Percentiles rank a stretch among this genome's conserved stretches.
These are phyloP conservation scores for Trichoderma koningii DNA, from an alignment of 2,329 filamentous ascomycete species.

Conservation along the genomic window DNA sequence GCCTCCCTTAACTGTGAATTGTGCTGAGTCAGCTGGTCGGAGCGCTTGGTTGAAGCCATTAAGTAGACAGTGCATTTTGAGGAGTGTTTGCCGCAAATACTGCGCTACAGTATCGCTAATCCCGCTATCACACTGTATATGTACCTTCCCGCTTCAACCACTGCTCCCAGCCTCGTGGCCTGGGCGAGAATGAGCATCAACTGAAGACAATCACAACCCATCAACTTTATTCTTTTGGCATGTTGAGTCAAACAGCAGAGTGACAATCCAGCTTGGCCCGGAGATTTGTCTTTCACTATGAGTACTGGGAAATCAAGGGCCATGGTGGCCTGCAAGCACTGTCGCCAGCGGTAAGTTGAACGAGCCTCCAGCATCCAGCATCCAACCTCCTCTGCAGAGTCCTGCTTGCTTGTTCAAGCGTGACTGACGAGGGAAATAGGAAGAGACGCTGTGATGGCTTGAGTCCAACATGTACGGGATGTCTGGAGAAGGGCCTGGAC, in stretches of 20 bases:
- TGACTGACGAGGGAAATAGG: not conserved
- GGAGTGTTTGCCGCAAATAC: accelerated
- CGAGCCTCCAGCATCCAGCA: not conserved
- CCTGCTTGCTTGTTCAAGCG: not conserved
- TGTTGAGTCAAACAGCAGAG: not conserved
- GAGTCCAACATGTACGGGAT: constrained; percentile 13
- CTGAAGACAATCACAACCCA: no score
- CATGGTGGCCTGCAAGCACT: constrained; percentile 22
- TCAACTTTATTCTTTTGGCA: not conserved
- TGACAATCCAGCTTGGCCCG: not conserved
- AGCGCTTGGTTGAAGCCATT: no score
- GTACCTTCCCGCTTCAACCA: not conserved
- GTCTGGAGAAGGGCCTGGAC: constrained; percentile 15
- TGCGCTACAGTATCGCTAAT: not conserved
- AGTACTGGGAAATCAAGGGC: constrained; percentile 5
- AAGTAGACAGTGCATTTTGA: not conserved
- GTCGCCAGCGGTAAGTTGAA: constrained; percentile 24
- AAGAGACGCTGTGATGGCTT: constrained; percentile 22
- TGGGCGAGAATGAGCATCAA: no score
- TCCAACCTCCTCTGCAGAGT: not conserved
- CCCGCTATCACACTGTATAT: not conserved
- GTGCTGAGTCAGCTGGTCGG: not conserved
- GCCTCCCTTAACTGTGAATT: not conserved
- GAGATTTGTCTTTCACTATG: not conserved
- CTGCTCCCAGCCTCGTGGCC: not conserved